Base-by-base conservation (phyloP, 78 protist species). In the Protostelium mycophagum region DNA sequence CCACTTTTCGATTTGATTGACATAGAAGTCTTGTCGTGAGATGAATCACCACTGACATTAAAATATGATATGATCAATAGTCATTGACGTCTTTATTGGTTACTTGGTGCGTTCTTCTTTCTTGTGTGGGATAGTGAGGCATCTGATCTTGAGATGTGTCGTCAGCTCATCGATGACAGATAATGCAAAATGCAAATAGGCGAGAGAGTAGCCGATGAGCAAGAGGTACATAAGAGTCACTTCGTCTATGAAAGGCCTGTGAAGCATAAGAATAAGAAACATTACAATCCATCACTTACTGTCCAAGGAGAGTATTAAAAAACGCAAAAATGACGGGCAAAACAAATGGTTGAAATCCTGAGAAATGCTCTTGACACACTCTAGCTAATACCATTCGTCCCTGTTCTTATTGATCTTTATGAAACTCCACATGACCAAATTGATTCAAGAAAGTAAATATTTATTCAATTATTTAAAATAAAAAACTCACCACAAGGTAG, bases 331-430 rank as follows among this genome's bases (percentile, higher is more conserved):
- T 0, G 38, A 89, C 87, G 83, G 94, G 94, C n/a, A 89, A 28
- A 25, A 92, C 9, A n/a, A 92, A 73, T 1, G 35, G 28, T 88
- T 92, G 94, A 38, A 88, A 88, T 36, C 85, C 86, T 36, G 36
- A 37, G 38, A 89, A 34, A 31, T 28, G 25, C 83, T 85, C 91
- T 35, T 36, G n/a, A 37, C 94, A 92, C 35, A 92, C 90, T 92
- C 94, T 92, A 25, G 91, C 89, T 25, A 92, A 84, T 36, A 92
- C 90, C 1, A 92, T 83, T 31, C 91, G 36, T 63, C 91, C 91
- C 34, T 73, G 35, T 16, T 5, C 28, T 31, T n/a, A 10, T 51
- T 31, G 1, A 10, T n/a, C n/a, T n/a, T n/a, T n/a, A n/a, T n/a
- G n/a, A n/a, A n/a, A n/a, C n/a, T n/a, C n/a, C n/a, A n/a, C n/a